Base-by-base conservation (phyloP, 371 early-diverging fungal genomes). In the Mortierella sp. region DNA sequence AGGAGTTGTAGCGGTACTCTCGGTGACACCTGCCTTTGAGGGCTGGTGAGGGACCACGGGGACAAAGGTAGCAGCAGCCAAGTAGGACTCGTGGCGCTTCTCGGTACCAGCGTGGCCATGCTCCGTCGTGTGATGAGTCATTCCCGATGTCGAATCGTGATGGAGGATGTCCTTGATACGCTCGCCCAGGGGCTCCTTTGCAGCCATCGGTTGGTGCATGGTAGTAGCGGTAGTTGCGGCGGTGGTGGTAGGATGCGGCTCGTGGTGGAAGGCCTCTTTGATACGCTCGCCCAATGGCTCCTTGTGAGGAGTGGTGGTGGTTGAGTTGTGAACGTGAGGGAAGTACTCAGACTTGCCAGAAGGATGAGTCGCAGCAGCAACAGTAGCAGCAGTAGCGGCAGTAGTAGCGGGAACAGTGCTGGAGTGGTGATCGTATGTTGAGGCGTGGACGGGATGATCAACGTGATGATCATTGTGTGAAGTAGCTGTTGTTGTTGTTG, bases 61-160 rank as follows among this genome's bases (percentile, higher is more conserved):
- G 16, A 4, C 19, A 45, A n/a, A n/a, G n/a, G 45, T 19, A 45
- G 29, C 26, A 13, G 52, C 0, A 6, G 52, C 52, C 6, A n/a
- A 10, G 29, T 9, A 26, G 11, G 52, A 29, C 52, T 52, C 29
- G 6, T n/a, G 50, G 24, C 24, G 50, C n/a, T 50, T 50, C 24
- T 50, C 45, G 19, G 22, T 34, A 67, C 10, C 37, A 34, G 44
- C 24, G 13, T n/a, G 41, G 41, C 1, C 16, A 29, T 48, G 24
- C 67, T n/a, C 67, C 48, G 16, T n/a, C 41, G 19, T 29, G 9
- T 43, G n/a, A 8, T 44, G 43, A 34, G 19, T 13, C 19, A 67
- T 74, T 55, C 76, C 43, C 65, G 77, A 26, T 74, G 77, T 41
- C 77, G 80, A 76, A 66, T 74, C 71, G 67, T 77, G 68, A 50